Conservation (phyloP, 2,329 filamentous ascomycete genomes). For the Scytalidium lignicola region DNA sequence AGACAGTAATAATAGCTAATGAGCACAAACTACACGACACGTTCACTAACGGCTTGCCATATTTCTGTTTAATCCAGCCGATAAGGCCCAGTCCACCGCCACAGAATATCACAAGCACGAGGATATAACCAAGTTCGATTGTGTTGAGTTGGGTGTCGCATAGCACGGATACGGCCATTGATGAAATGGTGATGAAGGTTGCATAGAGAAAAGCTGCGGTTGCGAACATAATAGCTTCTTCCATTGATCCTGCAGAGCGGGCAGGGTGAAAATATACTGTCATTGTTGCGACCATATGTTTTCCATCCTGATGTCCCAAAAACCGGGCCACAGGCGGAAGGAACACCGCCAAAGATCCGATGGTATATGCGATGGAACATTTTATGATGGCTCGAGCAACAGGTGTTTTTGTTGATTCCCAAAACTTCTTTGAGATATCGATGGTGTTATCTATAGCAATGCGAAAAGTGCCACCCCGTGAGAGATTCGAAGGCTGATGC, state of each 20-base stretch:
- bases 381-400: slow-evolving; percentile 79
- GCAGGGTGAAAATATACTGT: slow-evolving; percentile 95
- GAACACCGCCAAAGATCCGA: slow-evolving; percentile 84
- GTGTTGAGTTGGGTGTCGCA: slow-evolving; percentile 64
- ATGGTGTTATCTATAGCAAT: slow-evolving; percentile 29
- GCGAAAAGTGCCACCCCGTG: slow-evolving; percentile 26
- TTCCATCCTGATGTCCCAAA: slow-evolving; percentile 79
- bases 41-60: slow-evolving; percentile 75
- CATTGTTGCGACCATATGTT: slow-evolving; percentile 89
- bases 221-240: slow-evolving; percentile 75
- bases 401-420: slow-evolving; percentile 63
- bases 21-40: slow-evolving; percentile 82
- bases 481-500: slow-evolving; percentile 13
- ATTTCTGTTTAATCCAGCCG: slow-evolving; percentile 78
- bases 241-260: slow-evolving; percentile 81
- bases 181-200: slow-evolving; percentile 68
- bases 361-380: slow-evolving; percentile 82
- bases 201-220: slow-evolving; percentile 75
- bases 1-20: slow-evolving; percentile 80
- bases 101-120: slow-evolving; percentile 79
- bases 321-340: slow-evolving; percentile 66
- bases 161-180: slow-evolving; percentile 83
- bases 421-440: slow-evolving; percentile 34
- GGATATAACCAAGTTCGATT: slow-evolving; percentile 66
- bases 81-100: slow-evolving; percentile 83